Percentiles rank a stretch among this genome's conserved stretches.
phyloP scores from a whole-genome alignment of 495 filamentous ascomycete species.

The Podospora fimiseda region DNA sequence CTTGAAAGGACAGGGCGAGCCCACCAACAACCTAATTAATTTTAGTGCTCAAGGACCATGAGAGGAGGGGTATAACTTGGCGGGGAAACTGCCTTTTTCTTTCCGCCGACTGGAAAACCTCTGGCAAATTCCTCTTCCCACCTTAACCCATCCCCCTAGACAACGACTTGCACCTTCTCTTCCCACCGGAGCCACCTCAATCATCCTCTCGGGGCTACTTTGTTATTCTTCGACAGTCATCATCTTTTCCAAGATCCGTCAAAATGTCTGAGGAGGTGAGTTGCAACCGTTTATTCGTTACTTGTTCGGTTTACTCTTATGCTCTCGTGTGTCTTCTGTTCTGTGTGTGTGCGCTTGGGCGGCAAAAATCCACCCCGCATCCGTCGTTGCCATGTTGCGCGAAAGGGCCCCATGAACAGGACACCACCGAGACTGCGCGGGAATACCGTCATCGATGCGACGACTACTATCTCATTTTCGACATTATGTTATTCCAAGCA shows the following conservation, averaged over 20 bases:
- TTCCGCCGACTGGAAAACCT: slow-evolving; percentile 20
- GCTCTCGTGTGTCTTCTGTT: slow-evolving; percentile 3
- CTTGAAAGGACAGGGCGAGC: background rate
- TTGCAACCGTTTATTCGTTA: slow-evolving; percentile 9
- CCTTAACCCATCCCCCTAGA: slow-evolving; percentile 14
- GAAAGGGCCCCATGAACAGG: slow-evolving; percentile 4
- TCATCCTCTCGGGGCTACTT: slow-evolving; percentile 16
- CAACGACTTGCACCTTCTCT: slow-evolving; percentile 19
- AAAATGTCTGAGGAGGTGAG: slow-evolving; percentile 48
- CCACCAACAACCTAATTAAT: background rate
- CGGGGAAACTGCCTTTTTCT: slow-evolving; percentile 19
- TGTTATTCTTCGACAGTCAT: slow-evolving; percentile 20
- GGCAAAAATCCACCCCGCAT: slow-evolving; percentile 27
- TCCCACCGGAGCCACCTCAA: background rate
- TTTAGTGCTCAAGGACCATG: background rate
- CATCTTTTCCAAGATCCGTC: slow-evolving; percentile 33
- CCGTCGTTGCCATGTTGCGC: slow-evolving; percentile 5
- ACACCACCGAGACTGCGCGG: slow-evolving; percentile 1
- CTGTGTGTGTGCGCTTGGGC: slow-evolving; percentile 12
- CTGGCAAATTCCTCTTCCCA: slow-evolving; percentile 21
- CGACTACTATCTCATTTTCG: background rate
- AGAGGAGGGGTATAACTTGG: slow-evolving; percentile 15
- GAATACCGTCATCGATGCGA: background rate
- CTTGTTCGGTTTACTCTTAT: background rate
- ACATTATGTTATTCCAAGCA: background rate